A percentile compares a stretch with the other conserved stretches of the same genome.
These are phyloP conservation scores for Lachnellula arida DNA, from an alignment of 2,329 filamentous ascomycete species.

Conservation along the genomic window DNA sequence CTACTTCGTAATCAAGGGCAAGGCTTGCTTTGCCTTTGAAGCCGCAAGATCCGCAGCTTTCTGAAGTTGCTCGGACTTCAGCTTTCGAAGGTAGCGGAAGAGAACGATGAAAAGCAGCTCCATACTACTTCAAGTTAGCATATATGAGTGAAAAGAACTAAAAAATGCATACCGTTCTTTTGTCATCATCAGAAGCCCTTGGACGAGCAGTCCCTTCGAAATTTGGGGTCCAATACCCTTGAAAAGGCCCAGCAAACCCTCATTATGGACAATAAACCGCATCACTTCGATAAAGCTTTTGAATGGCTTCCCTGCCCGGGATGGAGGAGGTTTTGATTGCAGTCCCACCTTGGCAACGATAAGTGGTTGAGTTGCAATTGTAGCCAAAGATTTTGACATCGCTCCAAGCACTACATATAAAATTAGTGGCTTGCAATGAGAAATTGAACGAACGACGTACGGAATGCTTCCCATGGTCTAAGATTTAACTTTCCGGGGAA, in stretches of 20 bases:
- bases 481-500: slow-evolving; percentile 74
- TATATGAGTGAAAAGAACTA: slow-evolving; percentile 1
- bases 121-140: slow-evolving; percentile 50
- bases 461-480: slow-evolving; percentile 81
- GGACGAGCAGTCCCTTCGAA: slow-evolving; percentile 85
- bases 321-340: slow-evolving; percentile 85
- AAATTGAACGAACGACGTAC: slow-evolving; percentile 50
- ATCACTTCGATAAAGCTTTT: slow-evolving; percentile 93
- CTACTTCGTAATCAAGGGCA: slow-evolving; percentile 29
- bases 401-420: slow-evolving; percentile 70
- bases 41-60: slow-evolving; percentile 61
- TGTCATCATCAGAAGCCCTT: slow-evolving; percentile 98
- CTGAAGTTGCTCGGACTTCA: slow-evolving; percentile 65
- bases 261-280: slow-evolving; percentile 85
- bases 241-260: slow-evolving; percentile 80
- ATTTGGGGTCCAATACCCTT: slow-evolving; percentile 96
- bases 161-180: slow-evolving; percentile 71
- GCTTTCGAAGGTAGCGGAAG: slow-evolving; percentile 71
- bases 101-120: slow-evolving; percentile 84
- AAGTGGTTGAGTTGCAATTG: slow-evolving; percentile 85
- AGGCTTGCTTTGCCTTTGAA: slow-evolving; percentile 46
- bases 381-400: slow-evolving; percentile 87
- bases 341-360: slow-evolving; percentile 97
- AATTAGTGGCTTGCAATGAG: slow-evolving; percentile 2
- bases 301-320: slow-evolving; percentile 84